Evolutionary conservation across 345 rosid genomes (phyloP).

Genomic region (Euphorbia pulcherrima): DNA sequence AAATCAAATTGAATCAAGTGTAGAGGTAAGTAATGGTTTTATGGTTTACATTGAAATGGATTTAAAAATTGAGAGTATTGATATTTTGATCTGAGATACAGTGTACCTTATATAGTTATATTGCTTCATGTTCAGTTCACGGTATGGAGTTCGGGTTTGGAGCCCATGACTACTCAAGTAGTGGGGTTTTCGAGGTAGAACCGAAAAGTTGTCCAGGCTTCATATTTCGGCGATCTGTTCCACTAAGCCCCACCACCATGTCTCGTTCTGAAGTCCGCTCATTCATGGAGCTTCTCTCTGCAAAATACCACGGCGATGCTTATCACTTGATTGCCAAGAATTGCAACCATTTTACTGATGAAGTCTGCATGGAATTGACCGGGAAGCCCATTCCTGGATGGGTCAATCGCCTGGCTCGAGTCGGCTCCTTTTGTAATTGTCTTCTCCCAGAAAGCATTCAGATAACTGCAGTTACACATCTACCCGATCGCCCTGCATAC

Average conservation of each 20-base stretch:
- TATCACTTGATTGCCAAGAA: slow-evolving; percentile 97
- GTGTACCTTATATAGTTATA: not conserved
- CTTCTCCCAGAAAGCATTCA: slow-evolving; percentile 86
- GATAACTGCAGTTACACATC: slow-evolving; percentile 69
- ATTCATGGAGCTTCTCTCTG: slow-evolving; percentile 74
- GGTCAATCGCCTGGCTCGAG: slow-evolving; percentile 83
- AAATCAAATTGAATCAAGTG: not conserved
- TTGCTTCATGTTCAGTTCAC: slow-evolving; percentile 43
- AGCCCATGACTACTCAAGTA: slow-evolving; percentile 77
- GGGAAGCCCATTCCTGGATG: slow-evolving; percentile 93
- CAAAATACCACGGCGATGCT: slow-evolving; percentile 72
- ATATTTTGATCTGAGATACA: not conserved
- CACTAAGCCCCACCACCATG: slow-evolving; percentile 66
- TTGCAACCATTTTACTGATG: slow-evolving; percentile 93
- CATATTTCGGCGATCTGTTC: slow-evolving; percentile 71
- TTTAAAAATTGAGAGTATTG: not conserved
- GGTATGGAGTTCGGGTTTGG: slow-evolving; percentile 87
- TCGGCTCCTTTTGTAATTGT: slow-evolving; percentile 91
- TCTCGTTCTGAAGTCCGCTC: slow-evolving; percentile 64
- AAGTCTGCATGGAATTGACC: slow-evolving; percentile 60
- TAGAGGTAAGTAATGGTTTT: not conserved
- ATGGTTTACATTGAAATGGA: not conserved
- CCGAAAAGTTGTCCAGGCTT: slow-evolving; percentile 94
- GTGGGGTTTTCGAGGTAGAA: slow-evolving; percentile 93
- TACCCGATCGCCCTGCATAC: slow-evolving; percentile 60